Evolutionary conservation across 2,329 filamentous ascomycete genomes (phyloP), one percentile per base, ranked within the genome.

Genomic region (Fusarium hostae): DNA sequence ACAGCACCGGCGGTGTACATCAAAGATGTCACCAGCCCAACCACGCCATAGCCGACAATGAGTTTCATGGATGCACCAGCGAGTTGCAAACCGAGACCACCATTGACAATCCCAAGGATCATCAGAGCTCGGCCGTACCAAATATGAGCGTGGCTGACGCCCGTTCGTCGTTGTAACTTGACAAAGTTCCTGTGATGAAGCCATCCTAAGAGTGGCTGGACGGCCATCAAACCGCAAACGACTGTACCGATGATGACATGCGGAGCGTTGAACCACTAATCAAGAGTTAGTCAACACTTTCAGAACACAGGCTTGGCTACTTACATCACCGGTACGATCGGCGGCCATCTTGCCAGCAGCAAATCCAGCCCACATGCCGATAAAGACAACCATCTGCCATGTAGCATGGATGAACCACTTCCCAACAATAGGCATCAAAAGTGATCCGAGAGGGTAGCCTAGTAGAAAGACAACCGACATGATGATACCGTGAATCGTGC

Each of bases 111-210:
- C 24, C 87, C 89, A 11, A 91, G 74, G 15, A 86, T 59, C 70
- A 91, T 86, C 26, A 91, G 76, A 3, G 80, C 73, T 8, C 89
- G 85, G 9, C 90, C 90, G 72, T 86, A 89, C 87, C 88, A 91
- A 70, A 90, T 86, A 75, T 92, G 90, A 1, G 81, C 75, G 68
- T 89, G 79, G 59, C 86, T 89, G 66, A 89, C 75, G 24, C 80
- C 15, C 13, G 85, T 85, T n/a, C 89, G 86, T 20, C 71, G 37
- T 54, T 83, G 79, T 50, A 84, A 76, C 73, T 83, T 83, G 60
- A 83, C 71, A 77, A 82, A 91, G 73, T 86, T 78, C 34, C 76
- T 71, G 77, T 91, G 89, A 75, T 91, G 89, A 24, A 88, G 57
- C 57, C 82, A 81, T 43, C 90, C 89, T 8, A 90, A 80, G 50